Percentiles rank a stretch among this genome's conserved stretches.
Evolutionary conservation across 78 protist species (phyloP).

Genomic region (Andalucia godoyi): DNA sequence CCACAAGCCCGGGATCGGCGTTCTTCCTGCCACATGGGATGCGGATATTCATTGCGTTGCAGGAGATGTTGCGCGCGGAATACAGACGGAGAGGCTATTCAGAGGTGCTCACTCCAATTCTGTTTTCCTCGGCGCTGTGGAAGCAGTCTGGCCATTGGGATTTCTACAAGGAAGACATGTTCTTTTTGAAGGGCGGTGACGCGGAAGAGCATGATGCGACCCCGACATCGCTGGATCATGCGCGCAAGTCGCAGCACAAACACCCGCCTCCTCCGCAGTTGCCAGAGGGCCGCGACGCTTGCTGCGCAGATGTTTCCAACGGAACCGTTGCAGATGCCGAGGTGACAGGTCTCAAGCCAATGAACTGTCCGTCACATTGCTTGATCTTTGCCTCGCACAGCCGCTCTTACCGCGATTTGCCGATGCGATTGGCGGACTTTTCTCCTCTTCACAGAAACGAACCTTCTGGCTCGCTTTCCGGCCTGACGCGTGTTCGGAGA

Average conservation of each 20-base stretch:
- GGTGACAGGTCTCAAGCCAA: conserved; percentile 98
- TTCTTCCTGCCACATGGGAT: conserved; percentile 98
- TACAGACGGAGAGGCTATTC: conserved; percentile 52
- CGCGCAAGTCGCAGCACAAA: too few species aligned
- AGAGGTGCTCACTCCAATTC: conserved; percentile 95
- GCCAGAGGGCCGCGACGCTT: too few species aligned
- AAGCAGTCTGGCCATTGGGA: conserved; percentile 98
- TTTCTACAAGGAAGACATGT: too few species aligned
- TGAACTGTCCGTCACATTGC: conserved; percentile 99
- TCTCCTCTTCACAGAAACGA: conserved; percentile 98
- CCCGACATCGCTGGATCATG: too few species aligned
- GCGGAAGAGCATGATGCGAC: conserved; percentile 38
- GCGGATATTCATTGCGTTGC: conserved; percentile 81
- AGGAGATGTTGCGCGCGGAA: conserved; percentile 56
- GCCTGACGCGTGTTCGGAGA: conserved; percentile 97
- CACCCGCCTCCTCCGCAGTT: too few species aligned
- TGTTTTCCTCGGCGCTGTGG: conserved; percentile 88
- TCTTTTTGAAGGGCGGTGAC: conserved; percentile 67
- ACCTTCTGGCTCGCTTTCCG: conserved; percentile 92
- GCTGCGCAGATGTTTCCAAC: too few species aligned
- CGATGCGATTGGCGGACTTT: conserved; percentile 95
- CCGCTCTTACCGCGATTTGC: conserved; percentile 92
- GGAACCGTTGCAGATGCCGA: too few species aligned
- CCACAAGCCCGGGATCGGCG: conserved; percentile 83
- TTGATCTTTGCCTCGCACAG: conserved; percentile 67